Base-by-base conservation (phyloP, 441 rosid genomes). In the Syzygium malaccense region DNA sequence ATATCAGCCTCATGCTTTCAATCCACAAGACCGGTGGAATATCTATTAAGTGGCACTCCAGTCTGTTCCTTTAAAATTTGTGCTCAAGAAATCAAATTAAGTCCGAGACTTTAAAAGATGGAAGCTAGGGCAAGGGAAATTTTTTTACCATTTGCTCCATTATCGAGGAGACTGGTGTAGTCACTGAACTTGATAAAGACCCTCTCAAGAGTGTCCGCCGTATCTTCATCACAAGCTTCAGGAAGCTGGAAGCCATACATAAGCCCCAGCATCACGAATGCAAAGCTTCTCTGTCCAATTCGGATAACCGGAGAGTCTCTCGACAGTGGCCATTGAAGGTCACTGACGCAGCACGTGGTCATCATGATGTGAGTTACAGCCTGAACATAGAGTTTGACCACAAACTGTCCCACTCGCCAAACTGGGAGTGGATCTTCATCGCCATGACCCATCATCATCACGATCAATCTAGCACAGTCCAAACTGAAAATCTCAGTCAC, bases 161-260 rank as follows among this genome's bases (percentile, higher is more conserved):
- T 18, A 23, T 23, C 68, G 19, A 85, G 28, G 84, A 37, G 49
- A 25, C 79, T 48, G 6, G 41, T 54, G 87, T 86, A 88, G 49
- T 83, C 30, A 55, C 68, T 62, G 32, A 62, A 90, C 62, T 64
- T 90, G 28, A 80, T 49, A 85, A 80, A 86, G 51, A 88, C 55
- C 37, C 87, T 55, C 58, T 90, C 90, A 19, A 90, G 87, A 8
- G 33, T 14, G 28, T 48, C 86, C 49, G 66, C 75, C 20, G 54
- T 83, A 32, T 88, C 89, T 15, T 88, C 91, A 28, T 13, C 20
- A 17, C 89, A 64, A 12, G 8, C 49, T 6, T 49, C 28, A 48
- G 88, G 57, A 26, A 90, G 80, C 55, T 90, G 87, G 7, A 90
- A 18, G 32, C 90, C 88, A 23, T 62, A 90, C 14, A 90, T 23